Evolutionary conservation across 208 protist species (phyloP).

Genomic region (Naegleria gruberi): DNA sequence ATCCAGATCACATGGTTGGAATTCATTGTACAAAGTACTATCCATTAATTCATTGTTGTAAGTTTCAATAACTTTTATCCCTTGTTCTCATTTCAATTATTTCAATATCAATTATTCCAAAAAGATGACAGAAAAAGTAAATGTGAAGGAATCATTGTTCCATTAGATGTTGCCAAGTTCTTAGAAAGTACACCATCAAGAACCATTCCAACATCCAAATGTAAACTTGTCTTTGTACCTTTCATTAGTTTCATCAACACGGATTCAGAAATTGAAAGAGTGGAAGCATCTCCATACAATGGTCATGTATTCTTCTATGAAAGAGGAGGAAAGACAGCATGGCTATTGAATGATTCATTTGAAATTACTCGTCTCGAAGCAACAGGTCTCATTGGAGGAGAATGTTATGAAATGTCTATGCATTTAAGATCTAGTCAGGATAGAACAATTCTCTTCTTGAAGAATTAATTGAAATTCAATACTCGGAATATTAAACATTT

Average conservation of each 20-base stretch:
- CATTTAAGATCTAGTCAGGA: too few relatives aligned
- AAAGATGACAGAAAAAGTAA: not conserved
- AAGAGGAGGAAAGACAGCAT: not conserved
- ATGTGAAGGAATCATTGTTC: not conserved
- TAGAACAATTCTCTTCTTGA: too few relatives aligned
- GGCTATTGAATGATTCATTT: not conserved
- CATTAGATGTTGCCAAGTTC: not conserved
- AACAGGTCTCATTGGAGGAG: too few relatives aligned
- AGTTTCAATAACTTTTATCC: not conserved
- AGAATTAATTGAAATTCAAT: too few relatives aligned
- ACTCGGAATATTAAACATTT: too few relatives aligned
- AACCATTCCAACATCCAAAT: not conserved
- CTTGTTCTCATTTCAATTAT: not conserved
- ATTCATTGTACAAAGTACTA: not conserved
- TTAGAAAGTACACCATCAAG: not conserved
- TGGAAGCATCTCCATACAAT: not conserved
- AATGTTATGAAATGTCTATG: too few relatives aligned
- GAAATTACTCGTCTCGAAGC: too few relatives aligned
- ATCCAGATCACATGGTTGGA: not conserved
- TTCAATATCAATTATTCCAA: too few relatives aligned
- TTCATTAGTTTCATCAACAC: not conserved
- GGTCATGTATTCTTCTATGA: not conserved
- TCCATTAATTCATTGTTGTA: not conserved
- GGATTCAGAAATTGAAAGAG: not conserved
- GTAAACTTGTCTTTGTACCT: not conserved